Percentiles rank a stretch among this genome's conserved stretches.
Conservation (phyloP, 768 basidiomycete species). For the Gymnopilus dilepis region DNA sequence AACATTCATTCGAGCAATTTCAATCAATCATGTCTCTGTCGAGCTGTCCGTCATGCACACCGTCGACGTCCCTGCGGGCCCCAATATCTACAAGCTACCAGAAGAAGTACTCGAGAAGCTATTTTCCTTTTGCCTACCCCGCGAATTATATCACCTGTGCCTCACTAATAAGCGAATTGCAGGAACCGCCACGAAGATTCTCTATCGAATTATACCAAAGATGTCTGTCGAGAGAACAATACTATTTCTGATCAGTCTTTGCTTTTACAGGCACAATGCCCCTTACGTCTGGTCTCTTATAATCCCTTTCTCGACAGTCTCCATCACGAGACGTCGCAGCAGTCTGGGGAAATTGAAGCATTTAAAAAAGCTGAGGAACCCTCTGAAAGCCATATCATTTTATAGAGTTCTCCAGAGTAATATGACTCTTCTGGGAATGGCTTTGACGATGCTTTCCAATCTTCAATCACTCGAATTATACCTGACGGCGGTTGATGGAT, state of each 20-base stretch:
- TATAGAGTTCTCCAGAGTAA: not conserved
- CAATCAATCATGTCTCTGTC: too few relatives aligned
- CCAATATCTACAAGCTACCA: not conserved
- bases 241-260: constrained; percentile 8
- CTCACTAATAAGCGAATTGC: not conserved
- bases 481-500: not conserved
- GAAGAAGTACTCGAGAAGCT: constrained; percentile 10
- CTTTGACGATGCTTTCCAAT: constrained; percentile 2
- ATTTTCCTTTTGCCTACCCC: not conserved
- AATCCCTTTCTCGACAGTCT: not conserved
- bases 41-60: too few relatives aligned
- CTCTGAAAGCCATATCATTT: not conserved
- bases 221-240: constrained; percentile 5
- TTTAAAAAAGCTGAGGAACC: constrained; percentile 10
- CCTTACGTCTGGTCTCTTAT: constrained; percentile 11
- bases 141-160: constrained; percentile 1
- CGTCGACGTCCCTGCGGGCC: too few relatives aligned
- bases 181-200: not conserved
- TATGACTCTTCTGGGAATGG: constrained; percentile 6
- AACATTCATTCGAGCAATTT: too few relatives aligned
- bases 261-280: constrained; percentile 9
- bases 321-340: not conserved
- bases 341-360: not conserved
- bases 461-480: constrained; percentile 8
- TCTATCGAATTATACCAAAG: constrained; percentile 10